These are phyloP conservation scores for Solanum hybrid DNA, from an alignment of 305 asterid species.

Conservation along the genomic window DNA sequence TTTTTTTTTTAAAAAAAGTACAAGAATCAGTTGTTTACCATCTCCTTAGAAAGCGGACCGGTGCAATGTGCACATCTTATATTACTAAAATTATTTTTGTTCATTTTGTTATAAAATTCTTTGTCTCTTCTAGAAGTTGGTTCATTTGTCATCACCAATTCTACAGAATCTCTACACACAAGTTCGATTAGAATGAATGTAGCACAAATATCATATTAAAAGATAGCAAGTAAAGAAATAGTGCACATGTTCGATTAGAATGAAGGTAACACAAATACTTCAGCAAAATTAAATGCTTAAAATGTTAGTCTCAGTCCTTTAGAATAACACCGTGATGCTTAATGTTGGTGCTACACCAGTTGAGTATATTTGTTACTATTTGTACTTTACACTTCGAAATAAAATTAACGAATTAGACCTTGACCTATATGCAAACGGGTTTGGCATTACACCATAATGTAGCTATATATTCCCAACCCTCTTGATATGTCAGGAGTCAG, in stretches of 20 bases:
- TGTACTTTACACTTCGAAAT: neutral
- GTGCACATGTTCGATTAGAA: neutral
- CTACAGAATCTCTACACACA: neutral
- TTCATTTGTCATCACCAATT: neutral
- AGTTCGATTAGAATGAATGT: neutral
- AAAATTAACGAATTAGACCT: neutral
- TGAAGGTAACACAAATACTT: neutral
- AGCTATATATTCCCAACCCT: neutral
- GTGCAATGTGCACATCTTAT: slow-evolving; percentile 68
- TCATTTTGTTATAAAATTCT: neutral
- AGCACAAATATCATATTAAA: neutral
- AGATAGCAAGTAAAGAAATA: no score
- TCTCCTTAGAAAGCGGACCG: slow-evolving; percentile 66
- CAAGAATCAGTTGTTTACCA: slow-evolving; percentile 27
- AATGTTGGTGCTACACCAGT: neutral
- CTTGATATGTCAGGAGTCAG: neutral
- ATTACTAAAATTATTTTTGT: neutral
- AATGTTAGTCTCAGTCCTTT: neutral
- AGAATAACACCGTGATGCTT: neutral
- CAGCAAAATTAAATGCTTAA: neutral
- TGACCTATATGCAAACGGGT: neutral
- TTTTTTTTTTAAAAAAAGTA: neutral
- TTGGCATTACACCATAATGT: neutral
- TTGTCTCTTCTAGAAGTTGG: neutral
- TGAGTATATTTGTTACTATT: neutral